These are phyloP conservation scores for Saccharomycopsis fibuligera DNA, from an alignment of 805 yeast species.

Conservation along the genomic window DNA sequence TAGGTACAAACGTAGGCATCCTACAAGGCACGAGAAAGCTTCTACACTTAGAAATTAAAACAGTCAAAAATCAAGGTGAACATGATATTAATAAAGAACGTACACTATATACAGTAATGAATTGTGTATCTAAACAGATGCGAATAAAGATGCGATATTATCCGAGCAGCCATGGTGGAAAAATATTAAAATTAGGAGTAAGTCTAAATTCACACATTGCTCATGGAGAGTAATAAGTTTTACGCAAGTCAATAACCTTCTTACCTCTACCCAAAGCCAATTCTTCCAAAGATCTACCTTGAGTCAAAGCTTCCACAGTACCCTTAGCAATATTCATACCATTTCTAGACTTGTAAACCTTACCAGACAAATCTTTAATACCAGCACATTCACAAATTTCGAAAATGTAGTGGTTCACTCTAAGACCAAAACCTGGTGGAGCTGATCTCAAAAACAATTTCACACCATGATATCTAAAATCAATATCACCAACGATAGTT, in stretches of 20 bases:
- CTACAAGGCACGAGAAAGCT: too few relatives aligned
- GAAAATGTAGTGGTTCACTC: slow-evolving; percentile 84
- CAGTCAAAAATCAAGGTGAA: too few relatives aligned
- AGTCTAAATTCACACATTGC: not conserved
- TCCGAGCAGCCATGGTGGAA: too few relatives aligned
- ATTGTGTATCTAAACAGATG: too few relatives aligned
- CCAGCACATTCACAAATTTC: slow-evolving; percentile 93
- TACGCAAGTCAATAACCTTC: slow-evolving; percentile 87
- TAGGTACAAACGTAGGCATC: too few relatives aligned
- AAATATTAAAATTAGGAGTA: too few relatives aligned
- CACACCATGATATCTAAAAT: slow-evolving; percentile 82
- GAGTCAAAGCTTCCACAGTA: slow-evolving; percentile 73
- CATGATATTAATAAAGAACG: too few relatives aligned
- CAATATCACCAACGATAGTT: slow-evolving; percentile 81
- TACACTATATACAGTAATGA: too few relatives aligned
- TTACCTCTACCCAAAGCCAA: slow-evolving; percentile 90
- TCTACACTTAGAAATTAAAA: too few relatives aligned
- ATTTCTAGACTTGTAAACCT: slow-evolving; percentile 87
- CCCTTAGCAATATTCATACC: slow-evolving; percentile 93
- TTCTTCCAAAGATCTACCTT: slow-evolving; percentile 79
- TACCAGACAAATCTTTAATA: slow-evolving; percentile 86
- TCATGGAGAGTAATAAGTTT: slow-evolving; percentile 64
- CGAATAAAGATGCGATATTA: too few relatives aligned
- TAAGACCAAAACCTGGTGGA: slow-evolving; percentile 87
- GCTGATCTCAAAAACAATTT: slow-evolving; percentile 76